Base-by-base conservation (phyloP, 1,139 yeast genomes). In the Saccharomyces hybrid region DNA sequence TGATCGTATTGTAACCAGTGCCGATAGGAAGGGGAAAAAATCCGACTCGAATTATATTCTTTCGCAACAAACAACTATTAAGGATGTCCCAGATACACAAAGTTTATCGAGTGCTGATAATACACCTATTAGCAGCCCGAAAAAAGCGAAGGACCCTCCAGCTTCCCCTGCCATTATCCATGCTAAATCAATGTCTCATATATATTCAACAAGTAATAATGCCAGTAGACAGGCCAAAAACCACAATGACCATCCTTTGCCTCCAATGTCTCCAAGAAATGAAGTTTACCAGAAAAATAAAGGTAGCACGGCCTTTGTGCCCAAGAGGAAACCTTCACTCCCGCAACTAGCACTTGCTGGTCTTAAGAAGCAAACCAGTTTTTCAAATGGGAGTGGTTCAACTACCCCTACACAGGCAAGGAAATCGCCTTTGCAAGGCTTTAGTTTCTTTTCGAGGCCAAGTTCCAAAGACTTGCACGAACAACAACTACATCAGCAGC, bases 371-470 rank as follows among this genome's bases (percentile, higher is more conserved):
- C 66, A 64, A 50, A n/a, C 65, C 13, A 62, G 64, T 53, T 60
- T 60, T n/a, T 54, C 63, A 6, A 58, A 52, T 23, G 52, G 61
- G 13, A 57, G 52, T 50, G 57, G 55, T 42, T 56, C 53, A 16
- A 47, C 49, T 31, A 50, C 28, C 38, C 64, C 61, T 16, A 56
- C 63, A 11, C 58, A 53, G 20, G 52, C 64, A 4, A 66, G 60
- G 54, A 65, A 64, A 51, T 67, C 71, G 4, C 69, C 71, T 6
- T 57, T 65, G 50, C 70, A 66, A 52, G 64, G 65, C 4, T 66
- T 67, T 55, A 64, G 66, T 3, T 55, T 67, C 4, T 67, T 67
- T 51, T 59, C 64, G 5, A 64, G 66, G 50, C 63, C 69, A n/a
- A 56, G 54, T 38, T 61, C 68, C 9, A 63, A 61, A 51, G 68